Base-by-base conservation (phyloP, 2,329 filamentous ascomycete genomes). In the Sclerotinia minor region DNA sequence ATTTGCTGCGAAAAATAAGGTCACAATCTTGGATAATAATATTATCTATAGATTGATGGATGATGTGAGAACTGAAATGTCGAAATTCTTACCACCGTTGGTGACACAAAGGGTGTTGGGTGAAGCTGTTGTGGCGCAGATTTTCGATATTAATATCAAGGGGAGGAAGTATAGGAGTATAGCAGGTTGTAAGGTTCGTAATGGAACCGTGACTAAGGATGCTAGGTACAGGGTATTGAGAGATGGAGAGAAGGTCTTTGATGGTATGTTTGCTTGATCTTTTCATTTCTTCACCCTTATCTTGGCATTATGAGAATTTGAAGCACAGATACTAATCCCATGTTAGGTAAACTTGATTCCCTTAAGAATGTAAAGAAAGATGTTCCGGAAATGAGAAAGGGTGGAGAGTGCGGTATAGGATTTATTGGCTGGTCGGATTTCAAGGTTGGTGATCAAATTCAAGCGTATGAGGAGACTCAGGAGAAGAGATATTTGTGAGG, bases 341-440 rank as follows among this genome's bases (percentile, higher is more conserved):
- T 71, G 75, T 66, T 53, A 97, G 94, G 94, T 72, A 84, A 84
- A 64, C 86, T 98, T 54, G 84, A 87, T 24, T 92, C 92, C 1
- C 86, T 99, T 68, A 97, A 95, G 81, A 91, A 96, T 75, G 87
- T 91, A 78, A 97, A 98, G 84, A 96, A 96, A 78, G 92, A 97
- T 72, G 91, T 95, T 41, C 82, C 83, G 57, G 92, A 97, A 76
- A 95, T 96, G 88, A 88, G 88, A 75, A 98, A 96, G 80, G 94
- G 93, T 68, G 87, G 85, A n/a, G 95, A 99, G 79, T 99, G 95
- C 75, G 95, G 95, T 72, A 89, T 99, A 72, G 88, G 87, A 64
- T 94, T 99, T 75, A 87, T 90, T 3, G 85, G 83, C 44, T 99
- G 92, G 87, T 83, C 90, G 59, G 90, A 87, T 29, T 90, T 98